A percentile compares a stretch with the other conserved stretches of the same genome.
These are phyloP conservation scores for Alternaria hordeiaustralica DNA, from an alignment of 2,329 filamentous ascomycete genomes.

Conservation along the genomic window DNA sequence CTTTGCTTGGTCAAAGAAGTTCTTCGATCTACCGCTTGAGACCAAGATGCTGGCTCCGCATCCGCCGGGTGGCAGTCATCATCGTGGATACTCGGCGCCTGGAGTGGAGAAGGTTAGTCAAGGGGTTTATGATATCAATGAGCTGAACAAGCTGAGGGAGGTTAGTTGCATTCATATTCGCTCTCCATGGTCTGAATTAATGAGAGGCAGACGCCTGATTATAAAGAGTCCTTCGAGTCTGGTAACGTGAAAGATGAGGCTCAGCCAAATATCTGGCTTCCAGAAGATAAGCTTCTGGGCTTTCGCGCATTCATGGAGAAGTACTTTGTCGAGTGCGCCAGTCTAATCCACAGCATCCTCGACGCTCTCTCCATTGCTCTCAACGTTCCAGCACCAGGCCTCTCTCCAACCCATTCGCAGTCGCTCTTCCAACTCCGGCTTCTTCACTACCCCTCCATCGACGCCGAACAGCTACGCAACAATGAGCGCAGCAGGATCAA, in stretches of 20 bases:
- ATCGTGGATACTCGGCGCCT: constrained; percentile 50
- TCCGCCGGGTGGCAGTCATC: constrained; percentile 47
- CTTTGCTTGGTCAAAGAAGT: constrained; percentile 41
- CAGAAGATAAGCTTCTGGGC: constrained; percentile 47
- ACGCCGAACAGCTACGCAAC: constrained; percentile 28
- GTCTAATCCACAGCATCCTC: constrained; percentile 36
- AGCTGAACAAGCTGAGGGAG: constrained; percentile 24
- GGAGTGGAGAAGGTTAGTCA: constrained; percentile 48
- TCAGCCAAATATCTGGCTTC: constrained; percentile 52
- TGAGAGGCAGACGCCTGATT: constrained; percentile 30
- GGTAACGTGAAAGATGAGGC: constrained; percentile 35
- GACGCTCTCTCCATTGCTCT: constrained; percentile 36
- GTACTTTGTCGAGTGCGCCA: constrained; percentile 32
- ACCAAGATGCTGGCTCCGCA: constrained; percentile 50
- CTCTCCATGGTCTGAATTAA: background rate
- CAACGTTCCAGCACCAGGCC: constrained; percentile 15
- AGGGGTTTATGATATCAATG: constrained; percentile 28
- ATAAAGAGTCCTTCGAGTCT: constrained; percentile 45
- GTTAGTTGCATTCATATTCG: background rate
- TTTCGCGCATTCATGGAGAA: constrained; percentile 42
- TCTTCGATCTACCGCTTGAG: constrained; percentile 47
- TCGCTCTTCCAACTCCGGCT: constrained; percentile 45
- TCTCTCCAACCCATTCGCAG: constrained; percentile 31
- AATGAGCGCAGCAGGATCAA: constrained; percentile 43
- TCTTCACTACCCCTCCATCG: constrained; percentile 50